These are phyloP conservation scores for Candida anglica DNA, from an alignment of 805 yeast species.

Conservation along the genomic window DNA sequence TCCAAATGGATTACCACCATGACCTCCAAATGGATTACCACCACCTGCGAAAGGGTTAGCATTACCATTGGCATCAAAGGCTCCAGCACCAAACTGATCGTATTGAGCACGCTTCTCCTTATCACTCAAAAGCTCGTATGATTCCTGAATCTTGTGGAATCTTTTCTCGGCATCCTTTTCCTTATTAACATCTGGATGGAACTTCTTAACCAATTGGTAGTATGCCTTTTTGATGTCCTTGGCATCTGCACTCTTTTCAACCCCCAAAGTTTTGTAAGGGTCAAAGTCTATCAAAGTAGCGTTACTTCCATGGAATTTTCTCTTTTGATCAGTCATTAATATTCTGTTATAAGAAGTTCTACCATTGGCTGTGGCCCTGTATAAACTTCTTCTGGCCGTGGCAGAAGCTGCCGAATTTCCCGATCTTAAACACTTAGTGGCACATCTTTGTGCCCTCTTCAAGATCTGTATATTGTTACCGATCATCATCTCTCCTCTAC, in stretches of 20 bases:
- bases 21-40: conserved; percentile 38
- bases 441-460: background rate
- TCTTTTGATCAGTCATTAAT: background rate
- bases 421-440: background rate
- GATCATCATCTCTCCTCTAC: background rate
- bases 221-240: conserved; percentile 94
- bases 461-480: background rate
- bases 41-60: conserved; percentile 46
- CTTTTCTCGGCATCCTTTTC: conserved; percentile 82
- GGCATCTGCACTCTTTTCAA: conserved; percentile 62
- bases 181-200: conserved; percentile 95
- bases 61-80: conserved; percentile 62
- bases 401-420: background rate
- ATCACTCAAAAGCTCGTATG: conserved; percentile 87
- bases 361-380: background rate
- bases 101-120: conserved; percentile 81
- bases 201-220: conserved; percentile 87
- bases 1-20: conserved; percentile 33
- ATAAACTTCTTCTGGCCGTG: background rate
- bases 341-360: too few species aligned
- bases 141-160: conserved; percentile 91
- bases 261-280: conserved; percentile 84
- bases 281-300: conserved; percentile 43
- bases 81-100: conserved; percentile 88
- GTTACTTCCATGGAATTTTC: conserved; percentile 43